phyloP scores from a whole-genome alignment of 257 asterid genomes.

The Solanum commersonii region DNA sequence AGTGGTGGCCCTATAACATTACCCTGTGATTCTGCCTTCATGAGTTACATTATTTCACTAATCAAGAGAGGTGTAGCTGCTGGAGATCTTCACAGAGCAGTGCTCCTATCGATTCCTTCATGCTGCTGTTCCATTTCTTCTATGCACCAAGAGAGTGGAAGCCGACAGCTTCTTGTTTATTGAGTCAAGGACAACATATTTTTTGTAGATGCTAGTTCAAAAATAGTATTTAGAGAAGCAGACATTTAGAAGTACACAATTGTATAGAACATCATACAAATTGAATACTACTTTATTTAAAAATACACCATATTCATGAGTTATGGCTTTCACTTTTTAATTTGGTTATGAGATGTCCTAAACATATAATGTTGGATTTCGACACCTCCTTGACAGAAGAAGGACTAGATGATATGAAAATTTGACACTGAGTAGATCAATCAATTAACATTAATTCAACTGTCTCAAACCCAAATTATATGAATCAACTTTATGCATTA shows the following conservation, averaged over 20 bases:
- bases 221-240: neutral
- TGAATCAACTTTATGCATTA: neutral
- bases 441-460: neutral
- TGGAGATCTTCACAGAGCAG: too few relatives aligned
- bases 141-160: too few relatives aligned
- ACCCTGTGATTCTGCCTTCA: too few relatives aligned
- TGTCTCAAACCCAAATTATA: neutral
- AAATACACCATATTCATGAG: neutral
- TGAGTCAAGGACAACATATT: neutral
- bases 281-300: neutral
- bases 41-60: too few relatives aligned
- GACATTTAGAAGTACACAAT: neutral
- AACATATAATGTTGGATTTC: neutral
- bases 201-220: neutral
- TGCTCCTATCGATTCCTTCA: too few relatives aligned
- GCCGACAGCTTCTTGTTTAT: neutral
- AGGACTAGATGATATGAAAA: neutral
- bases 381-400: neutral
- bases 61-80: too few relatives aligned
- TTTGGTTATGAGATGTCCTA: neutral
- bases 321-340: neutral
- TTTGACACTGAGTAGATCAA: neutral
- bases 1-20: too few relatives aligned
- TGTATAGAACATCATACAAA: neutral
- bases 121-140: too few relatives aligned